Percentiles rank a stretch among this genome's conserved stretches.
phyloP scores from a whole-genome alignment of 106 monocot species.

The Apostasia ramifera region DNA sequence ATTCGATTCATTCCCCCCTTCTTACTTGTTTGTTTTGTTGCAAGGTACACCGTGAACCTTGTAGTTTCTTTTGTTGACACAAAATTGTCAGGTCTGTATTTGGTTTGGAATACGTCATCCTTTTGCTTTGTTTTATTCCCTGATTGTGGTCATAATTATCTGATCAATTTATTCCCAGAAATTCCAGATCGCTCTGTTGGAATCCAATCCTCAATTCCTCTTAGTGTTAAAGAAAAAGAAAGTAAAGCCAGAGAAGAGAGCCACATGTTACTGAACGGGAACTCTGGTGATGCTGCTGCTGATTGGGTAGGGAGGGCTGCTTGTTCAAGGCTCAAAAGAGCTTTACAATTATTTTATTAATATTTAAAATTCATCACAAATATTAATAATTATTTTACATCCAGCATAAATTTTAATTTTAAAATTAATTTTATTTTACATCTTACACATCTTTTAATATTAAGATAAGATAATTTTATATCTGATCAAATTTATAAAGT shows the following conservation, averaged over 20 bases:
- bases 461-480: too few species aligned
- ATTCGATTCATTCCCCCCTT: background rate
- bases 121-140: background rate
- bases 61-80: conserved; percentile 49
- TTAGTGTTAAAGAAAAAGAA: conserved; percentile 48
- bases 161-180: conserved; percentile 24
- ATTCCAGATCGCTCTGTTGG: conserved; percentile 57
- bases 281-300: conserved; percentile 26
- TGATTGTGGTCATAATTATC: too few species aligned
- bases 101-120: background rate
- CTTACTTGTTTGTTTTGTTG: background rate
- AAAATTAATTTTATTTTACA: too few species aligned
- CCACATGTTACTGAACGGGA: conserved; percentile 54
- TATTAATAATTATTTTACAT: too few species aligned
- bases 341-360: too few species aligned
- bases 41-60: conserved; percentile 37
- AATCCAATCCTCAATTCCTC: conserved; percentile 15
- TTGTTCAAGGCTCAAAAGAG: too few species aligned
- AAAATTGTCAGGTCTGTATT: conserved; percentile 37
- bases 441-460: too few species aligned
- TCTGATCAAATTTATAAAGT: too few species aligned
- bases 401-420: too few species aligned
- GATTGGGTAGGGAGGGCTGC: conserved; percentile 35
- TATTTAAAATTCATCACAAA: too few species aligned
- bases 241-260: conserved; percentile 41